phyloP scores from a whole-genome alignment of 257 asterid species.

The Ajuga chamaepitys region DNA sequence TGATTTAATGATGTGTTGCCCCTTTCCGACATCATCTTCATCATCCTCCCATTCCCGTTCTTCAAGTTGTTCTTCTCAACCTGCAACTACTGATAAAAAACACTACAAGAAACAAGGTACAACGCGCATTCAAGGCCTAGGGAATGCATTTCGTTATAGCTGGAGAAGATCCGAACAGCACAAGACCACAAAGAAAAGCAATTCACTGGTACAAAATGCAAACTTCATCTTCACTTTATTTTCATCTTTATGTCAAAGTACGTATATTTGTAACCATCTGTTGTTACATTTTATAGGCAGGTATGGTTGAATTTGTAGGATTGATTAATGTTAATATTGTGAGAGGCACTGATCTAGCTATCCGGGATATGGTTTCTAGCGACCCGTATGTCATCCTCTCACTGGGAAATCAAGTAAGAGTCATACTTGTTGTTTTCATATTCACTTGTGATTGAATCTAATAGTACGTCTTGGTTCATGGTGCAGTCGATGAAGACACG shows the following conservation, averaged over 20 bases:
- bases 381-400: constrained; percentile 89
- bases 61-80: constrained; percentile 24
- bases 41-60: constrained; percentile 31
- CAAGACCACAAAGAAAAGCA: constrained; percentile 43
- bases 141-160: constrained; percentile 69
- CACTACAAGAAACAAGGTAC: constrained; percentile 44
- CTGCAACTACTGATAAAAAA: constrained; percentile 31
- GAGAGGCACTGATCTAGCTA: constrained; percentile 80
- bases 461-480: background rate
- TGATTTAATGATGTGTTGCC: constrained; percentile 32
- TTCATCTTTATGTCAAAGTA: background rate
- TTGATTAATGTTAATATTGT: constrained; percentile 74
- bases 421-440: background rate
- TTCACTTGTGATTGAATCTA: no score
- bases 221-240: background rate
- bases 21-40: constrained; percentile 34
- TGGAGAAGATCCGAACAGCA: constrained; percentile 62
- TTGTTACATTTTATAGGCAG: constrained; percentile 50
- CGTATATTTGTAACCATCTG: constrained; percentile 14
- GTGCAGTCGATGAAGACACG: constrained; percentile 78
- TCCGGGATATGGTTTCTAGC: constrained; percentile 81
- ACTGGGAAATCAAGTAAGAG: constrained; percentile 71
- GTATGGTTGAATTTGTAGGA: constrained; percentile 95
- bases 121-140: constrained; percentile 52
- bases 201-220: constrained; percentile 47